Base-by-base conservation (phyloP, 371 early-diverging fungal genomes). In the Phascolomyces articulosus region DNA sequence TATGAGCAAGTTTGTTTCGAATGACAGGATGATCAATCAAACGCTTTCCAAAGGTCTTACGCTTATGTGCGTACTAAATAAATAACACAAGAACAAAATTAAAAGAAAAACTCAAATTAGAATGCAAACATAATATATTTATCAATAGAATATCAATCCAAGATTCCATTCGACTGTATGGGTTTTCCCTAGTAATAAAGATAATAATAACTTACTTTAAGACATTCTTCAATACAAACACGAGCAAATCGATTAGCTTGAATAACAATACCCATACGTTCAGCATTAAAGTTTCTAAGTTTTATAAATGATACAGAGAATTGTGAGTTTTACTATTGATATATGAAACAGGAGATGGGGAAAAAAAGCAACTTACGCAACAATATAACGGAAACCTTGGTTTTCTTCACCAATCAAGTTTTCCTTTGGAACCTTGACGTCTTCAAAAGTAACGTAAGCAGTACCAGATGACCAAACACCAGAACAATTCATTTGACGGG, bases 211-310 rank as follows among this genome's bases (percentile, higher is more conserved):
- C 4, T 58, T 69, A 75, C 76, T 71, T 91, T 91, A 70, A 95
- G 71, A 13, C 90, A 80, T 60, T 96, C 96, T 69, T 95, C 94
- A 70, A 89, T 85, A 65, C 95, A 94, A 13, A 94, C 93, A 68
- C 96, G 90, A 21, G 95, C 87, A 63, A 94, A 87, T 21, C 96
- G 88, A 40, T 78, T 93, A n/a, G 93, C 91, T 74, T 96, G 94
- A 72, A 90, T 90, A 31, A 88, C 85, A 62, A 93, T 91, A 41
- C 92, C 92, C 85, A 89, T 77, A 51, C 89, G 85, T 66, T 93
- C 93, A 66, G 89, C 88, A 66, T 93, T 93, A 61, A 92, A 93
- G 79, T 92, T 91, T 44, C 55, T 60, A 27, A 44, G 13, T 34
- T 34, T 34, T 34, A 9, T 34, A n/a, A n/a, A n/a, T n/a, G n/a